These are phyloP conservation scores for Asterionellopsis glacialis DNA, from an alignment of 108 stramenopile genomes.

Conservation along the genomic window DNA sequence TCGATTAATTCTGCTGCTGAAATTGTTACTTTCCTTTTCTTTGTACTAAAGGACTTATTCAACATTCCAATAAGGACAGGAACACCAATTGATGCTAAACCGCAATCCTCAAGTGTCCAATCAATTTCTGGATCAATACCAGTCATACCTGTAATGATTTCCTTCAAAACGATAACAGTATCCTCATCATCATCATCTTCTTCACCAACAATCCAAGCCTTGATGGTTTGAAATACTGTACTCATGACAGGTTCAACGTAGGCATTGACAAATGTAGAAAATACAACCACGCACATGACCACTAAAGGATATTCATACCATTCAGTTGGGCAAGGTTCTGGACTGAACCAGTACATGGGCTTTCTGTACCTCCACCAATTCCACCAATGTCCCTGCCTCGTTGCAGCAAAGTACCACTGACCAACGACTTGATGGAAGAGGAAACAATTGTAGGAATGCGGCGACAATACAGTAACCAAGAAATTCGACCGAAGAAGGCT, in stretches of 20 bases:
- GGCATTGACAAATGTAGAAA: slow-evolving; percentile 1
- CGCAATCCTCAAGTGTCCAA: slow-evolving; percentile 11
- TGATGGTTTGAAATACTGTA: not conserved
- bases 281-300: slow-evolving; percentile 2
- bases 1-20: no score
- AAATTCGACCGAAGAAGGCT: not conserved
- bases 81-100: slow-evolving; percentile 16
- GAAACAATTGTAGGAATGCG: slow-evolving; percentile 14
- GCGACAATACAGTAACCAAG: not conserved
- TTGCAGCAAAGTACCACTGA: slow-evolving; percentile 16
- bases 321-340: not conserved
- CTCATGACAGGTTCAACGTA: slow-evolving; percentile 2
- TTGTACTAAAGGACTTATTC: not conserved
- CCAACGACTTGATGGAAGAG: slow-evolving; percentile 11
- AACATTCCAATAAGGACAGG: slow-evolving; percentile 6
- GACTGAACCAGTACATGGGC: not conserved
- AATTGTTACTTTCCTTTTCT: no score
- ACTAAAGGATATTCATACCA: slow-evolving; percentile 13
- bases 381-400: slow-evolving; percentile 4
- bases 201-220: not conserved
- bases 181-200: slow-evolving; percentile 2
- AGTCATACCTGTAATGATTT: slow-evolving; percentile 13
- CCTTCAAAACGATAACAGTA: not conserved
- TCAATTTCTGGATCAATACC: slow-evolving; percentile 14
- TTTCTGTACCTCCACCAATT: slow-evolving; percentile 14